Evolutionary conservation across 2,329 filamentous ascomycete species (phyloP), one percentile per base, ranked within the genome.

Genomic region (Penicillium sp.): DNA sequence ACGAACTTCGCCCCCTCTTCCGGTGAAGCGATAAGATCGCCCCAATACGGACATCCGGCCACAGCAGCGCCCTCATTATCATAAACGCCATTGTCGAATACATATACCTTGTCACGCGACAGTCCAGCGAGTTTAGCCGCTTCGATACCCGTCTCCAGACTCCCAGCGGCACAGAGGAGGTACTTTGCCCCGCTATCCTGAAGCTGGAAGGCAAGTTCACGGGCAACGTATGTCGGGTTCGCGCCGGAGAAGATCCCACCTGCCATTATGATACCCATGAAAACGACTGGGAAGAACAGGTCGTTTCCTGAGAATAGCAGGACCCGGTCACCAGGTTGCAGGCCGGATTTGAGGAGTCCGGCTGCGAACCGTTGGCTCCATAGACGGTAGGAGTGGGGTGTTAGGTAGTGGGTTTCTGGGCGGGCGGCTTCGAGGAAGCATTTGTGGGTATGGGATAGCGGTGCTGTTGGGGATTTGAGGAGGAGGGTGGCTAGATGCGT

Each of bases 241-340:
- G 88, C 88, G 25, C 89, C 89, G 0, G 86, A 89, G 75, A 93
- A 93, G 51, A 93, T 77, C 1, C 88, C 89, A 4, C 89, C 89
- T 0, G 89, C 88, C 84, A 91, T 91, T 49, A 91, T 79, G 20
- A 89, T 79, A 15, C 89, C 89, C 71, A 91, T 79, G 51, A 92
- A 84, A 1, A 89, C 77, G 0, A 84, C 78, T 0, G 89, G 87
- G 67, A 87, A 90, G 75, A 88, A 90, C 14, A 93, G 72, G 61
- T 82, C 86, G 72, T 92, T 93, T 22, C 85, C 83, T 0, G 87
- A 87, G 73, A 88, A 92, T 20, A 93, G 75, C 45, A 93, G 75
- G 4, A 93, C 84, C 2, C 89, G 84, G 62, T 92, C 89, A 11
- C 89, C 87, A 0, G 77, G 76, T 58, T 85, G 75, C 18, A 93